A percentile compares a stretch with the other conserved stretches of the same genome.
These are phyloP conservation scores for Tetratostichococcus sp. DNA, from an alignment of 139 green algal species.

Conservation along the genomic window DNA sequence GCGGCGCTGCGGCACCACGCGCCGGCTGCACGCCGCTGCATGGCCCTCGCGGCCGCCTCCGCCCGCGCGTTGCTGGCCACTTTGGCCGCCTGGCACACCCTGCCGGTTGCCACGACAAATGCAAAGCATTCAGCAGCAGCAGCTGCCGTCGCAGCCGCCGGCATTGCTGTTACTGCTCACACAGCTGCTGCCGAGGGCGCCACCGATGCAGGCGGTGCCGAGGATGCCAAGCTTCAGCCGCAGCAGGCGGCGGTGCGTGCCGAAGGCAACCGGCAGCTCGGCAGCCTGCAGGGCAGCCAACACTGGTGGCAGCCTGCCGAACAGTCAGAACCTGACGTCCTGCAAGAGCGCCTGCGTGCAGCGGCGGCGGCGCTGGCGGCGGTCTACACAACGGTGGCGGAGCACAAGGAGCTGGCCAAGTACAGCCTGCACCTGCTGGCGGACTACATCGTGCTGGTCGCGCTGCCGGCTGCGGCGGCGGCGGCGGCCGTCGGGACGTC, in stretches of 20 bases:
- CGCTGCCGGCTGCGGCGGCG: background rate
- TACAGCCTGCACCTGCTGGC: constrained; percentile 42
- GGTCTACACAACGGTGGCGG: constrained; percentile 18
- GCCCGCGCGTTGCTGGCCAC: constrained; percentile 18
- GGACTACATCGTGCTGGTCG: constrained; percentile 32
- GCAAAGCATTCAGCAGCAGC: background rate
- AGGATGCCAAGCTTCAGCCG: no score
- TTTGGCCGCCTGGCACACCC: constrained; percentile 15
- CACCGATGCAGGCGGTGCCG: no score
- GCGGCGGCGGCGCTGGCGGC: constrained; percentile 20
- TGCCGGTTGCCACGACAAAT: background rate
- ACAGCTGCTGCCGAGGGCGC: no score
- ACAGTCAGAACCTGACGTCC: no score
- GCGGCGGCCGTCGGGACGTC: background rate
- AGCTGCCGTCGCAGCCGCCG: background rate
- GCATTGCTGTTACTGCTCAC: no score
- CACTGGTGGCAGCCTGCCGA: background rate
- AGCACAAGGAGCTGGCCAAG: constrained; percentile 23
- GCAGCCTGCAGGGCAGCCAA: background rate
- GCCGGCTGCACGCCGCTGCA: constrained; percentile 15
- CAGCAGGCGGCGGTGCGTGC: no score
- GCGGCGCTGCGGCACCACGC: constrained; percentile 21
- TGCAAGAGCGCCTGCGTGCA: background rate
- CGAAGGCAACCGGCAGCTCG: background rate
- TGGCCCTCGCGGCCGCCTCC: constrained; percentile 23